Conservation (phyloP, 441 rosid species). For the Isatis lusitanica region DNA sequence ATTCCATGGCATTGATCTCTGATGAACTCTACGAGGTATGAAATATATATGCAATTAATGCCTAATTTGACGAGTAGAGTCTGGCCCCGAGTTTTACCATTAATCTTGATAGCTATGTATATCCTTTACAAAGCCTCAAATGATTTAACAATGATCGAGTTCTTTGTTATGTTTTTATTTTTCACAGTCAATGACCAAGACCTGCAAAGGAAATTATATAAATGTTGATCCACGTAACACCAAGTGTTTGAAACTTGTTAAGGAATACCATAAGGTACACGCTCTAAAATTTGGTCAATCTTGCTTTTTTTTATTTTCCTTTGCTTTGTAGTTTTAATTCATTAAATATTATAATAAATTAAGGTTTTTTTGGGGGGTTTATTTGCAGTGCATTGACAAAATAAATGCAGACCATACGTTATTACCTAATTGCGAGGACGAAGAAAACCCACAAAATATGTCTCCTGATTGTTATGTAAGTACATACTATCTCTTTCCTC, state of each 20-base stretch:
- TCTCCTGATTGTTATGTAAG: conserved; percentile 18
- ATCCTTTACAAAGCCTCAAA: neutral
- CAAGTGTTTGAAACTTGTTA: conserved; percentile 38
- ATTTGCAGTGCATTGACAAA: neutral
- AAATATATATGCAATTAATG: neutral
- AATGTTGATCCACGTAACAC: conserved; percentile 33
- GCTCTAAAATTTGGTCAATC: neutral
- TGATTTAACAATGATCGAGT: neutral
- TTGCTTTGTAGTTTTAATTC: neutral
- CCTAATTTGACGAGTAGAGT: neutral
- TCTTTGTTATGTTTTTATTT: neutral
- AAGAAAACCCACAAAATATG: conserved; percentile 10
- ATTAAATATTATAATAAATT: neutral
- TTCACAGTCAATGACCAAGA: conserved; percentile 47
- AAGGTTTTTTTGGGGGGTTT: neutral
- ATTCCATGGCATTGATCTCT: conserved; percentile 25
- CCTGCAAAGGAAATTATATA: conserved; percentile 44
- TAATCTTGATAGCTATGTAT: neutral
- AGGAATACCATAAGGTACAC: conserved; percentile 32
- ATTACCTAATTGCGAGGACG: neutral
- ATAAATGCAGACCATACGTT: neutral
- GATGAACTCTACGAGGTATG: conserved; percentile 25
- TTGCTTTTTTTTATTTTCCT: conserved; percentile 4
- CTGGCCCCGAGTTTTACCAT: neutral
- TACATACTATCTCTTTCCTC: neutral